Conservation (phyloP, 306 rosid genomes). For the Malus sylvestris region DNA sequence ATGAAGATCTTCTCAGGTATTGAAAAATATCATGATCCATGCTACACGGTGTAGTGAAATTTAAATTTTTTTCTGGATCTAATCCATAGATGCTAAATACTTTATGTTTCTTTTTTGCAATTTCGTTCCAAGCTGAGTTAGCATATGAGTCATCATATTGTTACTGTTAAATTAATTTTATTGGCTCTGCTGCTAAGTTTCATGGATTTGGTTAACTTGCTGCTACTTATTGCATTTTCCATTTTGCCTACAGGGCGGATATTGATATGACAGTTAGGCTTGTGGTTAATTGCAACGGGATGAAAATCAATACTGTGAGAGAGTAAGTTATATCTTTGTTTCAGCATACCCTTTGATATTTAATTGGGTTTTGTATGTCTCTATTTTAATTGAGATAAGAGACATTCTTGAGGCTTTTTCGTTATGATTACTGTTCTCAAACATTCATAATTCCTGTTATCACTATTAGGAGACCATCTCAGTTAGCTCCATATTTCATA, state of each 20-base stretch:
- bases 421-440: not conserved
- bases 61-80: not conserved
- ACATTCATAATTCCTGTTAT: not conserved
- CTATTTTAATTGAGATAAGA: not conserved
- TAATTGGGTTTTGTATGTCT: not conserved
- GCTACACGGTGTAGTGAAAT: not conserved
- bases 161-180: constrained; percentile 6
- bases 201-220: constrained; percentile 6
- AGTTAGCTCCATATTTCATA: not conserved
- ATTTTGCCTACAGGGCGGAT: constrained; percentile 58
- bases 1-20: constrained; percentile 92
- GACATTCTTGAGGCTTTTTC: not conserved
- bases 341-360: not conserved
- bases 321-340: constrained; percentile 46
- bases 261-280: constrained; percentile 81
- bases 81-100: not conserved
- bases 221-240: not conserved
- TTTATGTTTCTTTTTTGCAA: not conserved
- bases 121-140: constrained; percentile 6
- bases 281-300: constrained; percentile 76
- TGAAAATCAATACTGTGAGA: constrained; percentile 68
- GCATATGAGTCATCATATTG: constrained; percentile 5
- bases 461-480: not conserved
- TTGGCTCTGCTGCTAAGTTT: constrained; percentile 22
- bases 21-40: constrained; percentile 1